Conservation (phyloP, 805 yeast genomes). For the Metschnikowia vanudenii region DNA sequence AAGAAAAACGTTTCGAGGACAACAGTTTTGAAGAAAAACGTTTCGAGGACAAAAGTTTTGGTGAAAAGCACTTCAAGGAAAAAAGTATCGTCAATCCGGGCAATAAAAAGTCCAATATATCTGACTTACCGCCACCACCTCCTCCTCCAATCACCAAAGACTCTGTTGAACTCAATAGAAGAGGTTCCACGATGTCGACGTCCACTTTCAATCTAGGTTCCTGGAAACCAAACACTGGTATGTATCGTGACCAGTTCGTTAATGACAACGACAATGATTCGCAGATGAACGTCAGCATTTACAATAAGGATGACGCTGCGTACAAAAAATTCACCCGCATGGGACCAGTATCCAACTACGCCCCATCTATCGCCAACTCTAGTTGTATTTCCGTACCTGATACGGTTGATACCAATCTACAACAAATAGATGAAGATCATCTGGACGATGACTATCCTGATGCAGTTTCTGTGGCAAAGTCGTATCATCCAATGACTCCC, state of each 20-base stretch:
- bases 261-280: constrained; percentile 43
- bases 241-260: constrained; percentile 49
- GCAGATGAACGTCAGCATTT: constrained; percentile 17
- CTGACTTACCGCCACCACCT: background rate
- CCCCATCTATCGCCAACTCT: constrained; percentile 15
- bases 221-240: constrained; percentile 60
- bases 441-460: constrained; percentile 21
- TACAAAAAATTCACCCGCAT: constrained; percentile 36
- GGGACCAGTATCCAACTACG: constrained; percentile 21
- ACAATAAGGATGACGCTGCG: constrained; percentile 23
- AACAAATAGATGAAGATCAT: constrained; percentile 33
- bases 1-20: no score
- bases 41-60: background rate
- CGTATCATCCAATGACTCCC: constrained; percentile 4
- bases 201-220: constrained; percentile 47
- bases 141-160: constrained; percentile 3
- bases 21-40: no score
- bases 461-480: constrained; percentile 9
- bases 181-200: constrained; percentile 32
- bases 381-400: constrained; percentile 37
- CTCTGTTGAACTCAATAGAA: constrained; percentile 22
- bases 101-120: background rate
- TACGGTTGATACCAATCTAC: constrained; percentile 38
- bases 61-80: background rate
- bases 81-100: background rate